Percentiles rank a stretch among this genome's conserved stretches.
phyloP scores from a whole-genome alignment of 306 rosid species.

The Ormosia emarginata region DNA sequence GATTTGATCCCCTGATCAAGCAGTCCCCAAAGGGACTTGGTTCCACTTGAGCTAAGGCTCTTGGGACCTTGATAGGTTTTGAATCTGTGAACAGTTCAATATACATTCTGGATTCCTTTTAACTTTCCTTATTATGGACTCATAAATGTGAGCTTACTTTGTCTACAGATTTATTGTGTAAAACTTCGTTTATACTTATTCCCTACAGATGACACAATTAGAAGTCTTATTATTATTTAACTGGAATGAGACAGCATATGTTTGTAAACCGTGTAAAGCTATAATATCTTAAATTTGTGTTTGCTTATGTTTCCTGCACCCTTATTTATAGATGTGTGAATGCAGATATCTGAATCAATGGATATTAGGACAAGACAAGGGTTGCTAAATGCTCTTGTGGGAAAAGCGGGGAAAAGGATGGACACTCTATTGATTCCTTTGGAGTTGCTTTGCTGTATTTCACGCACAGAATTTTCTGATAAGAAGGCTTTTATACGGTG shows the following conservation, averaged over 20 bases:
- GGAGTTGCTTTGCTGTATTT: slow-evolving; percentile 85
- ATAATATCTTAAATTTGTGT: not conserved
- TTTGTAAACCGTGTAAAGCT: slow-evolving; percentile 12
- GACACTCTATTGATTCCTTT: slow-evolving; percentile 87
- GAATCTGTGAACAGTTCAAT: not conserved
- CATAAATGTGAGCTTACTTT: slow-evolving; percentile 1
- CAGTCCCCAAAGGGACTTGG: slow-evolving; percentile 1
- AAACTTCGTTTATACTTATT: slow-evolving; percentile 6
- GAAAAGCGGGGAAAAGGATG: slow-evolving; percentile 96
- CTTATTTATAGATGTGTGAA: slow-evolving; percentile 2
- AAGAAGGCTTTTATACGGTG: slow-evolving; percentile 89
- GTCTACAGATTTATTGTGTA: not conserved
- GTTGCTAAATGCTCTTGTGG: slow-evolving; percentile 86
- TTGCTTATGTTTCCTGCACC: not conserved
- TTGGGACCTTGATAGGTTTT: not conserved
- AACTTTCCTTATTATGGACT: not conserved
- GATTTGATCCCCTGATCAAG: not conserved
- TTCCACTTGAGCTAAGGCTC: not conserved
- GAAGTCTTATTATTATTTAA: not conserved
- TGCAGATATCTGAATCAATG: slow-evolving; percentile 86
- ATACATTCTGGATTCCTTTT: slow-evolving; percentile 6
- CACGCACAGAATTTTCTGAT: slow-evolving; percentile 95
- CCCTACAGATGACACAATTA: not conserved
- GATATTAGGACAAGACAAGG: slow-evolving; percentile 94
- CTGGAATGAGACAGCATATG: slow-evolving; percentile 8